Evolutionary conservation across 257 asterid species (phyloP).

Genomic region (Perilla frutescens): DNA sequence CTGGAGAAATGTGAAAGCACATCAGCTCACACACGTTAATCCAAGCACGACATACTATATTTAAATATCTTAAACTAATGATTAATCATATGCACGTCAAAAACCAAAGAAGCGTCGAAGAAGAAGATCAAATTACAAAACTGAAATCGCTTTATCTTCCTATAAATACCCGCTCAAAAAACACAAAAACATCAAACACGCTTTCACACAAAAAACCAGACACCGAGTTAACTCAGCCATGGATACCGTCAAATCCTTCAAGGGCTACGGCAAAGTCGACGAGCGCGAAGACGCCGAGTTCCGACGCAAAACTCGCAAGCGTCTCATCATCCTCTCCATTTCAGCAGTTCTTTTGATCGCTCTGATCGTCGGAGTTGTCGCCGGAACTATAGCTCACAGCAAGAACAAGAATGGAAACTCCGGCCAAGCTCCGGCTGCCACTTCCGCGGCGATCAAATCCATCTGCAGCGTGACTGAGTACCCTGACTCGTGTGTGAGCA

Average conservation of each 20-base stretch:
- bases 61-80: not conserved
- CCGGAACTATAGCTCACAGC: constrained; percentile 55
- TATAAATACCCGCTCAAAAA: too few relatives aligned
- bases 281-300: constrained; percentile 58
- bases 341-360: constrained; percentile 49
- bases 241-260: constrained; percentile 81
- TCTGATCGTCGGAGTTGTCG: constrained; percentile 58
- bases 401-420: constrained; percentile 19
- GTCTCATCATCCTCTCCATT: constrained; percentile 51
- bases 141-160: too few relatives aligned
- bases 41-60: constrained; percentile 13
- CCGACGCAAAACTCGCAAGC: constrained; percentile 65
- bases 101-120: constrained; percentile 25
- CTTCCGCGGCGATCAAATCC: constrained; percentile 58
- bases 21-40: constrained; percentile 23
- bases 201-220: not conserved
- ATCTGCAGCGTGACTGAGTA: constrained; percentile 67
- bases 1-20: constrained; percentile 20
- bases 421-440: constrained; percentile 34
- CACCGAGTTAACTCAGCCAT: constrained; percentile 39
- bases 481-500: constrained; percentile 57
- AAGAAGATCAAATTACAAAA: not conserved
- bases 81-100: constrained; percentile 15
- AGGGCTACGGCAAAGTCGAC: constrained; percentile 88
- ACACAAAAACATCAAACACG: not conserved